Base-by-base conservation (phyloP, 1,284 basidiomycete genomes). In the Gomphus sp. region DNA sequence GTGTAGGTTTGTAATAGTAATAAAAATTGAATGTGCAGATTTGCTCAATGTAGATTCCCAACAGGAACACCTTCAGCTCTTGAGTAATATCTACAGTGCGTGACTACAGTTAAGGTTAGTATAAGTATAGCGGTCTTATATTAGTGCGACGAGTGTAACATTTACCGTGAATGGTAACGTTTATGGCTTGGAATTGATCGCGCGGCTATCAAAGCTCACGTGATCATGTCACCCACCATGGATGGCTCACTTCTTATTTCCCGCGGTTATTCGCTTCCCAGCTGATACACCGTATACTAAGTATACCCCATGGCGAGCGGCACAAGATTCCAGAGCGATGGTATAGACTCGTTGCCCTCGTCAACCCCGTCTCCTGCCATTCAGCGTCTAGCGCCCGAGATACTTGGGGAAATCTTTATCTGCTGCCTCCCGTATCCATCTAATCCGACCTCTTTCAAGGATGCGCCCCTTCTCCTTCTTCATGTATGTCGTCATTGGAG, bases 61-160 rank as follows among this genome's bases (percentile, higher is more conserved):
- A n/a, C n/a, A n/a, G n/a, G n/a, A 25, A 34, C 41, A 58, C 57
- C 57, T 88, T 89, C 69, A 94, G 80, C 51, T 77, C 74, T 63
- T 84, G 77, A 0, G 90, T 89, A 65, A 93, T 92, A 67, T 93
- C 91, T 63, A 94, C 90, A 39, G 89, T 91, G 69, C 74, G 80
- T 10, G 85, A 82, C 84, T 87, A 16, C 16, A n/a, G 14, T 14
- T n/a, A 43, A n/a, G 16, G n/a, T n/a, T 9, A n/a, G 1, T 33
- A 22, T 39, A 4, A 45, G 43, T n/a, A 9, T 45, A 45, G 2
- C 22, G 18, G 44, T 22, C 22, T 22, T 22, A 22, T 45, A 25
- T n/a, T 22, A 22, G 18, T 45, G 44, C 25, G n/a, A 11, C 18
- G 18, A 25, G 2, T n/a, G 22, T 9, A 7, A 22, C 25, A 45